A percentile compares a stretch with the other conserved stretches of the same genome.
These are phyloP conservation scores for Pelargonium australe DNA, from an alignment of 441 rosid genomes.

Conservation along the genomic window DNA sequence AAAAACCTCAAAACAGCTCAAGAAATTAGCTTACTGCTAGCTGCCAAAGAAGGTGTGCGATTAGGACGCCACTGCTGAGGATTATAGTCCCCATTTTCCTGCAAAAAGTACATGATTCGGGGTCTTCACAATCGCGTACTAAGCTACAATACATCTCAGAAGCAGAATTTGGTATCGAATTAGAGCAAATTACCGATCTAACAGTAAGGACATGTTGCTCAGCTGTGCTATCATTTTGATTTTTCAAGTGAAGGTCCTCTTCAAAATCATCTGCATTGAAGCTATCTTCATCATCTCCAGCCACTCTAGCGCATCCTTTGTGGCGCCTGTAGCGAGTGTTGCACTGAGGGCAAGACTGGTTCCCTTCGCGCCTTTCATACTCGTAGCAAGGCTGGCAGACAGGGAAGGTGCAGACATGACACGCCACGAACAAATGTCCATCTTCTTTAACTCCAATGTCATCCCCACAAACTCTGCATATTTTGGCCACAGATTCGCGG, in stretches of 20 bases:
- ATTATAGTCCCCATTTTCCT: constrained; percentile 61
- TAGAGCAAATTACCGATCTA: constrained; percentile 39
- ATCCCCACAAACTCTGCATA: constrained; percentile 84
- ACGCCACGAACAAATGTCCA: constrained; percentile 75
- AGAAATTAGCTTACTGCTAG: constrained; percentile 16
- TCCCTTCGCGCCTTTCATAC: constrained; percentile 88
- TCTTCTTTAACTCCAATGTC: constrained; percentile 56
- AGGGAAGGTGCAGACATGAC: constrained; percentile 77
- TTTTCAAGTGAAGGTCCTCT: constrained; percentile 50
- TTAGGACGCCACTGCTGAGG: constrained; percentile 44
- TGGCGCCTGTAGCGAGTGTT: constrained; percentile 85
- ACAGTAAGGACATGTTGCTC: constrained; percentile 30
- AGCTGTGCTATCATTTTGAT: constrained; percentile 33
- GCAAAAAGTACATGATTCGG: constrained; percentile 14
- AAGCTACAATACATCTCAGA: background rate
- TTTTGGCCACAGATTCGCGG: constrained; percentile 38
- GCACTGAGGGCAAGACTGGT: constrained; percentile 95
- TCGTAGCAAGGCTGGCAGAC: constrained; percentile 95
- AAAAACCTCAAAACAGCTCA: background rate
- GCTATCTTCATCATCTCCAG: constrained; percentile 58
- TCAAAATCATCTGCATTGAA: constrained; percentile 57
- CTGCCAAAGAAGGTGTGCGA: constrained; percentile 33
- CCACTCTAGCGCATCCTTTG: constrained; percentile 66
- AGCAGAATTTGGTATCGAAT: background rate
- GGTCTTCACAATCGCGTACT: too few species aligned